Conservation (phyloP, 257 asterid species). For the Nicotiana benthamiana region DNA sequence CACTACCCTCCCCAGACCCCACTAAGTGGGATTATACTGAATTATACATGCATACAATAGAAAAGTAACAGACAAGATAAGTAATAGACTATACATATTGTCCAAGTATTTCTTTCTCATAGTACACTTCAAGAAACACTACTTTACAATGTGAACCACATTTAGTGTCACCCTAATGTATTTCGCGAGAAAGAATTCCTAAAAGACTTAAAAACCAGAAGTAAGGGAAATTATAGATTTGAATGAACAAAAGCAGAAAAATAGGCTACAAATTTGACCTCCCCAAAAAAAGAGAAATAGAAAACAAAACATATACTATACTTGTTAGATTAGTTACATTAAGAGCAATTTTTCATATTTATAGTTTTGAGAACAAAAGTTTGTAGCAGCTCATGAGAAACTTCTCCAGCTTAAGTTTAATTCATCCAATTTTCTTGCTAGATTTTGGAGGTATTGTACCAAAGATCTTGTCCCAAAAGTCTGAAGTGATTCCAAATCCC, state of each 20-base stretch:
- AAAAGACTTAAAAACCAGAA: neutral
- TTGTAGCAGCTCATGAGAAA: neutral
- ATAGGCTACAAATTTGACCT: neutral
- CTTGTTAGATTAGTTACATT: neutral
- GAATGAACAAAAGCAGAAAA: neutral
- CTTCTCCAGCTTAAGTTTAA: neutral
- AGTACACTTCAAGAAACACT: neutral
- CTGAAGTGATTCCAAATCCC: slow-evolving; percentile 86
- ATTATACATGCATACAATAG: no score
- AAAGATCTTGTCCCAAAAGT: slow-evolving; percentile 81
- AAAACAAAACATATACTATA: slow-evolving; percentile 1
- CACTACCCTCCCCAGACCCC: no score
- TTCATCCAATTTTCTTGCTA: neutral
- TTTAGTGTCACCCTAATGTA: neutral
- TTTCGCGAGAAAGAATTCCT: neutral
- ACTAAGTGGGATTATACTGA: no score
- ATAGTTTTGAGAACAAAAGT: neutral
- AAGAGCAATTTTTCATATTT: neutral
- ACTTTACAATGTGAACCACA: slow-evolving; percentile 4
- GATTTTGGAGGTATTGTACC: slow-evolving; percentile 63
- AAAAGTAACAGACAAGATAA: neutral
- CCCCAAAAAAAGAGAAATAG: neutral
- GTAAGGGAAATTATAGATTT: neutral
- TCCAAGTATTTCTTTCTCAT: neutral
- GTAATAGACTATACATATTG: neutral